Conservation (phyloP, 2,329 filamentous ascomycete genomes). For the Aspergillus quadrilineatus region DNA sequence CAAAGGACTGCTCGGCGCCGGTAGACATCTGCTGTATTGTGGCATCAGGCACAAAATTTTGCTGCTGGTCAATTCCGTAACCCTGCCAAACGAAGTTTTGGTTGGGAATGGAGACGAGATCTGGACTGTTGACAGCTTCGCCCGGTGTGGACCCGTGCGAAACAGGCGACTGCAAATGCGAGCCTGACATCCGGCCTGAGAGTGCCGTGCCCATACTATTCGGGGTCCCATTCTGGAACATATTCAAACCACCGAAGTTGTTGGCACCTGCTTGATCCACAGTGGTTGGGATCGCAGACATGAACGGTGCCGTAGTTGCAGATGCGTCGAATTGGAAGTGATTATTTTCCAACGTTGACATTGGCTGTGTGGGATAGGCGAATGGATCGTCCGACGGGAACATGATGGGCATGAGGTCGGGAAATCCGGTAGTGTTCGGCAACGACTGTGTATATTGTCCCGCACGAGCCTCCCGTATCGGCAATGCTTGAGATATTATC, state of each 20-base stretch:
- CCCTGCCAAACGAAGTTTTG: conserved; percentile 44
- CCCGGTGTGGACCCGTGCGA: conserved; percentile 34
- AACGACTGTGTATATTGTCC: conserved; percentile 35
- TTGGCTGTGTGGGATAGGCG: conserved; percentile 51
- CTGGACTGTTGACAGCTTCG: conserved; percentile 39
- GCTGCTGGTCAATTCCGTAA: conserved; percentile 35
- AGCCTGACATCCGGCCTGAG: conserved; percentile 30
- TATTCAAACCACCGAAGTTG: conserved; percentile 26
- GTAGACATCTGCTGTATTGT: conserved; percentile 24
- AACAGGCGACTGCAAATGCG: conserved; percentile 35
- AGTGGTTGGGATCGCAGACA: conserved; percentile 19
- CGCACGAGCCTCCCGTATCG: conserved; percentile 26
- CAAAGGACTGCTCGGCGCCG: conserved; percentile 25
- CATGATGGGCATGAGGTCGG: conserved; percentile 53
- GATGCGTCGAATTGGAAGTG: conserved; percentile 38
- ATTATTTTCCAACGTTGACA: conserved; percentile 47
- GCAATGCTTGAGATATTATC: conserved; percentile 23
- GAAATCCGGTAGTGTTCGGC: conserved; percentile 36
- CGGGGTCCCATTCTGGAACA: conserved; percentile 24
- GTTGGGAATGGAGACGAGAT: conserved; percentile 43
- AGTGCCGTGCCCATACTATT: conserved; percentile 27
- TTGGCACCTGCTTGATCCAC: conserved; percentile 22
- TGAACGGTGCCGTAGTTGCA: conserved; percentile 21
- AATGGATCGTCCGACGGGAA: conserved; percentile 52
- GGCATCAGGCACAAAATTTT: conserved; percentile 17